Base-by-base conservation (phyloP, 2,329 filamentous ascomycete species). In the Exophiala viscosa region DNA sequence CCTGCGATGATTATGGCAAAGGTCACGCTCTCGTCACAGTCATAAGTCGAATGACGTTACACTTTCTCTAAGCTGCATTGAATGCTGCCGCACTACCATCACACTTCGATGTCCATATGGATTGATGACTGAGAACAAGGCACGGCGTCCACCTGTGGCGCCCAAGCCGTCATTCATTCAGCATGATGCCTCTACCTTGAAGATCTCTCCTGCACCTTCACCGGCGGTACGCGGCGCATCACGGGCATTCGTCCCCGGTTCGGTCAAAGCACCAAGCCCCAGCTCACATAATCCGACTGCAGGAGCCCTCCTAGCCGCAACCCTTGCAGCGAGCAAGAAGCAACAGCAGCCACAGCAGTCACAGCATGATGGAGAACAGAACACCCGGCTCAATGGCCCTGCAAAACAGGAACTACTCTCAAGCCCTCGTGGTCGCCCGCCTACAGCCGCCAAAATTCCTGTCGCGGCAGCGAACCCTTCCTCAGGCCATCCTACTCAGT, bases 121-220 rank as follows among this genome's bases (percentile, higher is more conserved):
- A 60, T 62, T 57, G 46, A 62, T 62, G 60, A 60, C 34, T 55
- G 58, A 61, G 47, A 57, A 55, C 36, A 52, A 57, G 49, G 45
- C 58, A 51, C 52, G 59, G 60, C 59, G 56, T 57, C 60, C 60
- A 50, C 48, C 57, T 49, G 57, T 60, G 57, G 59, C 60, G 53
- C 57, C 59, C 11, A 62, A 62, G 53, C 60, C 60, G 32, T 49
- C 53, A 14, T 58, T 58, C 54, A 57, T 59, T 14, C 51, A 47
- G 14, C 54, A 54, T 17, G 47, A 57, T 55, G 54, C 39, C 33
- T 36, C 46, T 15, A 39, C 54, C 33, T 10, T 55, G 14, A 52
- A 41, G 31, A 34, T 47, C 14, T 51, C 58, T 32, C 49, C 56
- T 17, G 13, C 48, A 15, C 52, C 54, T 43, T 57, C 57, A 7